These are phyloP conservation scores for Pseudogymnoascus sp. DNA, from an alignment of 2,329 filamentous ascomycete species.

Conservation along the genomic window DNA sequence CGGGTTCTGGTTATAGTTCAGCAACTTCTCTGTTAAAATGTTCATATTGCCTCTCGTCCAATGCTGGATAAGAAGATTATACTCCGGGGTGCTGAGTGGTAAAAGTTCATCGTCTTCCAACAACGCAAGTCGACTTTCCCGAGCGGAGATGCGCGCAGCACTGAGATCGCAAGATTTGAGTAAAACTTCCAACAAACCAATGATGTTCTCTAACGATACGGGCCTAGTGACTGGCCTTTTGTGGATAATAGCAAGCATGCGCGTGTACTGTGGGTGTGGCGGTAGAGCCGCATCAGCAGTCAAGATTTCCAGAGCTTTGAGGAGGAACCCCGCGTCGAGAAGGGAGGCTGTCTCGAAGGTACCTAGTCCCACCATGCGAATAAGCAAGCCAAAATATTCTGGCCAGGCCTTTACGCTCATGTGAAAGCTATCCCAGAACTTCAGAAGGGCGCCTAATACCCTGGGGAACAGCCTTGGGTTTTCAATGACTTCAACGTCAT, in stretches of 20 bases:
- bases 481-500: constrained; percentile 25
- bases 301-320: constrained; percentile 33
- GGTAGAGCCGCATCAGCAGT: constrained; percentile 25
- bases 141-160: constrained; percentile 32
- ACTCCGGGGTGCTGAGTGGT: constrained; percentile 41
- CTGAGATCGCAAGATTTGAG: constrained; percentile 23
- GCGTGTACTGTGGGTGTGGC: constrained; percentile 42
- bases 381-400: constrained; percentile 66
- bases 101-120: constrained; percentile 30
- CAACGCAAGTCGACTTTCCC: constrained; percentile 34
- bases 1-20: constrained; percentile 53
- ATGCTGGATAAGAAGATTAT: constrained; percentile 39
- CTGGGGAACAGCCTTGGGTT: constrained; percentile 26
- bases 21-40: constrained; percentile 59
- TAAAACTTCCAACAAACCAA: constrained; percentile 39
- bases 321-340: constrained; percentile 54
- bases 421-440: constrained; percentile 58
- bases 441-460: constrained; percentile 41
- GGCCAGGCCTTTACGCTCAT: constrained; percentile 60
- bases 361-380: constrained; percentile 58
- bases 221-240: constrained; percentile 44
- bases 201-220: constrained; percentile 47
- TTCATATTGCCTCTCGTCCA: constrained; percentile 36
- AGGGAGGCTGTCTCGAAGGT: constrained; percentile 49
- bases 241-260: constrained; percentile 45